Conservation (phyloP, 495 filamentous ascomycete species). For the Hypoxylon perforatum region DNA sequence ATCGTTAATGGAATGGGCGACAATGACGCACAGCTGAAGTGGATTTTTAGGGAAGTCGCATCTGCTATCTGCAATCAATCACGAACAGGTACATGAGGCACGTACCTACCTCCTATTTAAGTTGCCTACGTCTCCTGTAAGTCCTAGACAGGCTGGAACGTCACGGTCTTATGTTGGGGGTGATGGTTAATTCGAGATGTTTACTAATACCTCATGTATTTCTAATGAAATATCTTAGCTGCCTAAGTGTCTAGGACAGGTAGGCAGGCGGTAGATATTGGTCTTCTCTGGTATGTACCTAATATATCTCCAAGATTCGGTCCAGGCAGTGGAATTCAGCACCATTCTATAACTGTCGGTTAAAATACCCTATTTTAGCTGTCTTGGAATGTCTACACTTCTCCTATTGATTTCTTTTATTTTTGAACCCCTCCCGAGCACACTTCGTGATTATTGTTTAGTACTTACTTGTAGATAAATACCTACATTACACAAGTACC, state of each 20-base stretch:
- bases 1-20: conserved; percentile 30
- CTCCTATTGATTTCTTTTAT: not conserved
- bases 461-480: not conserved
- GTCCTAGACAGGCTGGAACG: too few relatives aligned
- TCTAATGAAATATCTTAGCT: too few relatives aligned
- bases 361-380: not conserved
- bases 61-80: not conserved
- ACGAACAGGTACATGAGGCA: too few relatives aligned
- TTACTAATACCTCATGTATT: too few relatives aligned
- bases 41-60: conserved; percentile 1
- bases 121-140: too few relatives aligned
- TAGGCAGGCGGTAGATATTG: too few relatives aligned
- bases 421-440: not conserved
- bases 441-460: not conserved
- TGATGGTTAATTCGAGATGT: too few relatives aligned
- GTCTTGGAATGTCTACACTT: not conserved
- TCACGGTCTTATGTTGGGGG: too few relatives aligned
- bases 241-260: too few relatives aligned
- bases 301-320: not conserved
- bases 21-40: conserved; percentile 39
- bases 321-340: not conserved
- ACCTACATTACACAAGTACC: not conserved
- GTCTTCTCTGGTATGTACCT: not conserved
- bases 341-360: not conserved
- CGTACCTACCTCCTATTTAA: too few relatives aligned